phyloP scores from a whole-genome alignment of 1,284 basidiomycete species.

The Ceratobasidium sp. region DNA sequence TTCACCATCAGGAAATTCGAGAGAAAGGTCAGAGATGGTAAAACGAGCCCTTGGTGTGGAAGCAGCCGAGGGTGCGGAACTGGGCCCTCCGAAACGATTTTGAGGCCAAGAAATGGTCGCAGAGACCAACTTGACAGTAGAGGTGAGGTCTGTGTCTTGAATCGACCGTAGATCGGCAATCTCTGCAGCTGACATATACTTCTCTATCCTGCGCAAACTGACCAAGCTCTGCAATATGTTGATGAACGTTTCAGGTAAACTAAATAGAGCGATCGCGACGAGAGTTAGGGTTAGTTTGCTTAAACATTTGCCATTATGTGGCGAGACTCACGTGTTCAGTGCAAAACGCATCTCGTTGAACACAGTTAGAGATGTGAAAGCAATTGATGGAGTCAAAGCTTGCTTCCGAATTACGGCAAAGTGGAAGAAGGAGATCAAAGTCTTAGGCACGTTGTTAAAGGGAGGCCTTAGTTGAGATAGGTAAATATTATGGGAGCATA shows the following conservation, averaged over 20 bases:
- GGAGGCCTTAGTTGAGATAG: conserved; percentile 11
- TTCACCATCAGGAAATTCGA: conserved; percentile 81
- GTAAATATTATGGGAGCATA: background rate
- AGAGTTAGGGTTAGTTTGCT: background rate
- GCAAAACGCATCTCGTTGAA: conserved; percentile 81
- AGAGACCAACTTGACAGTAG: conserved; percentile 74
- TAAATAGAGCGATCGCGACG: background rate
- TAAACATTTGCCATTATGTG: conserved; percentile 56
- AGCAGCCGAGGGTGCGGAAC: conserved; percentile 62
- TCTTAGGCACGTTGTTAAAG: conserved; percentile 50
- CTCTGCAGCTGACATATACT: conserved; percentile 81
- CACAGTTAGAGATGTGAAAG: conserved; percentile 81
- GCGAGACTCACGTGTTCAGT: conserved; percentile 40
- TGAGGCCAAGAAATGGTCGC: conserved; percentile 92
- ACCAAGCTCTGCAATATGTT: conserved; percentile 78
- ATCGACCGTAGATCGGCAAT: conserved; percentile 61
- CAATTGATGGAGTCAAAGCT: conserved; percentile 81
- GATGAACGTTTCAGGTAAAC: conserved; percentile 88
- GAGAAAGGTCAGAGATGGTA: conserved; percentile 78
- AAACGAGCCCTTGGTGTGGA: conserved; percentile 83
- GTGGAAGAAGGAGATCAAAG: conserved; percentile 84
- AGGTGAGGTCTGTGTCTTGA: conserved; percentile 45
- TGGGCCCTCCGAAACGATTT: conserved; percentile 59
- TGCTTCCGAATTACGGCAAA: conserved; percentile 77
- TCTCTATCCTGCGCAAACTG: conserved; percentile 90